Evolutionary conservation across 768 basidiomycete species (phyloP).

Genomic region (Suillus plorans): DNA sequence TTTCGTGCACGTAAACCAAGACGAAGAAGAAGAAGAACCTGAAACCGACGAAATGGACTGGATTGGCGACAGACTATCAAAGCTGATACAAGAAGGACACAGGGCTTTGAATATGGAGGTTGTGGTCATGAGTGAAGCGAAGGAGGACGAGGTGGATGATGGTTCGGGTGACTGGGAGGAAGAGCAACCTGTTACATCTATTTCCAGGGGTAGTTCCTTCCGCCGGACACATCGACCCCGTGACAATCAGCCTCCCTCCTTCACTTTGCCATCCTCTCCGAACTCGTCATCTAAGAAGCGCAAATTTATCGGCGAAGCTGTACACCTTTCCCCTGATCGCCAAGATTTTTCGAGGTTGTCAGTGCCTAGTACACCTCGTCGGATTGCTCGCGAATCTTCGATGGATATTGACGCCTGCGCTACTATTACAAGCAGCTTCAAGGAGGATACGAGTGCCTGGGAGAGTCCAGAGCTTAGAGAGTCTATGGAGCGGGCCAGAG

Average conservation of each 20-base stretch:
- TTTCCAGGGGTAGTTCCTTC: constrained; percentile 28
- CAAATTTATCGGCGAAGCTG: constrained; percentile 27
- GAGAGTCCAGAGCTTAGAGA: constrained; percentile 67
- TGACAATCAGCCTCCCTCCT: constrained; percentile 28
- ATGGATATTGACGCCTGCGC: constrained; percentile 33
- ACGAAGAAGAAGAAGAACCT: constrained; percentile 33
- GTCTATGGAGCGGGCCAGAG: constrained; percentile 70
- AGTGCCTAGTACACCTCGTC: constrained; percentile 17
- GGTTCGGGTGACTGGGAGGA: constrained; percentile 77
- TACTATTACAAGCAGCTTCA: constrained; percentile 23
- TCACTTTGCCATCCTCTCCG: constrained; percentile 26
- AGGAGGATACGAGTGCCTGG: constrained; percentile 52
- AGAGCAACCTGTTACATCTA: constrained; percentile 36
- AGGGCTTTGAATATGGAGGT: constrained; percentile 75
- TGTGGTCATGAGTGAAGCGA: constrained; percentile 71
- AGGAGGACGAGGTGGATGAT: constrained; percentile 78
- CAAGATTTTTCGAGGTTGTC: constrained; percentile 15
- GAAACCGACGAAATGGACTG: constrained; percentile 72
- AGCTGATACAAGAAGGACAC: constrained; percentile 77
- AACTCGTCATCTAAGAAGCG: constrained; percentile 35
- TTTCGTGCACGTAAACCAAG: constrained; percentile 33
- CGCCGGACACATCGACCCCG: constrained; percentile 22
- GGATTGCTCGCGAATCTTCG: constrained; percentile 30
- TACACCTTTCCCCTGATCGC: constrained; percentile 23
- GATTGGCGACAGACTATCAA: constrained; percentile 69